Percentiles rank a stretch among this genome's conserved stretches.
Conservation (phyloP, 179 eudicot genomes). For the Amaranthus tricolor region DNA sequence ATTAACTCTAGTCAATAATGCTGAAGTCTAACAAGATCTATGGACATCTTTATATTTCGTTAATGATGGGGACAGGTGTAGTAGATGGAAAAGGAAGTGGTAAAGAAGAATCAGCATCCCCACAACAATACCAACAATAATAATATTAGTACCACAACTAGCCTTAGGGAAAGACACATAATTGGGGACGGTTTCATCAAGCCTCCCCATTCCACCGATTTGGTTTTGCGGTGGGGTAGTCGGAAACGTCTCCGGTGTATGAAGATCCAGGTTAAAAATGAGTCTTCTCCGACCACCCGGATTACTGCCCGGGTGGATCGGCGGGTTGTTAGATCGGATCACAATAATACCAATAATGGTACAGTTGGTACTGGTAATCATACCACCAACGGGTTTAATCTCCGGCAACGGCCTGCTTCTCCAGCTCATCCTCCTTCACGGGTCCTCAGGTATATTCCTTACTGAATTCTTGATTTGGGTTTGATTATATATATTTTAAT, state of each 20-base stretch:
- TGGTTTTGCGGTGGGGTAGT: slow-evolving; percentile 83
- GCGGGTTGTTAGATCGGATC: slow-evolving; percentile 52
- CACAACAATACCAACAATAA: slow-evolving; percentile 12
- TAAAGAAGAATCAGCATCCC: slow-evolving; percentile 30
- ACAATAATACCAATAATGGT: slow-evolving; percentile 13
- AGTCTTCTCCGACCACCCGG: slow-evolving; percentile 30
- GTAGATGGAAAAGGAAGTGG: slow-evolving; percentile 43
- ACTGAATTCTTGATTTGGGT: not conserved
- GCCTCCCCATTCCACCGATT: slow-evolving; percentile 52
- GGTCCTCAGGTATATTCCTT: slow-evolving; percentile 48
- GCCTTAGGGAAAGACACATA: slow-evolving; percentile 33
- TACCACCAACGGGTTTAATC: slow-evolving; percentile 43
- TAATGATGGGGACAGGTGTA: slow-evolving; percentile 33
- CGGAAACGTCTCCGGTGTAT: slow-evolving; percentile 80
- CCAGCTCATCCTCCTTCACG: slow-evolving; percentile 59
- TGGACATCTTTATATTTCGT: not conserved
- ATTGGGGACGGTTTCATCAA: slow-evolving; percentile 29
- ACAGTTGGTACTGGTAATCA: slow-evolving; percentile 4
- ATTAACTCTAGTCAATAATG: slow-evolving; percentile 11
- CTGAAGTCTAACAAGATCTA: slow-evolving; percentile 5
- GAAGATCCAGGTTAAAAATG: slow-evolving; percentile 67
- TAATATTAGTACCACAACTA: slow-evolving; percentile 19
- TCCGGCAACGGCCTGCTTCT: slow-evolving; percentile 62
- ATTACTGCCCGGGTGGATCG: slow-evolving; percentile 54
- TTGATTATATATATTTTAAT: not conserved